Percentiles rank a stretch among this genome's conserved stretches.
phyloP scores from a whole-genome alignment of 306 rosid species.

The Canavalia gladiata region DNA sequence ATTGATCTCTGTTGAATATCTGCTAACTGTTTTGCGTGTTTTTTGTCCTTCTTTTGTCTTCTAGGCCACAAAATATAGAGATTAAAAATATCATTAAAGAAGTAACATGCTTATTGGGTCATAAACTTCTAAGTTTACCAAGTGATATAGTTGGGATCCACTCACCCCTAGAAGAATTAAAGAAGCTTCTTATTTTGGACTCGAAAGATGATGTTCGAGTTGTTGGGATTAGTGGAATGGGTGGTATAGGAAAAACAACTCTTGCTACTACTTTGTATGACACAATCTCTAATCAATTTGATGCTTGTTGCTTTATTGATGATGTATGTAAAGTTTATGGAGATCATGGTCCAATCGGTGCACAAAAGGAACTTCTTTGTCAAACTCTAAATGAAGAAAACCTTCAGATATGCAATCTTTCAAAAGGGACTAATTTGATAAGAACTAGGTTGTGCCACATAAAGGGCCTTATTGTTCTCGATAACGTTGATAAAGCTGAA shows the following conservation, averaged over 20 bases:
- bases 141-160: slow-evolving; percentile 43
- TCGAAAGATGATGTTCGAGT: slow-evolving; percentile 12
- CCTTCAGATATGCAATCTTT: neutral
- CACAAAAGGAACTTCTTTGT: slow-evolving; percentile 15
- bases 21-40: neutral
- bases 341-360: neutral
- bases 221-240: slow-evolving; percentile 45
- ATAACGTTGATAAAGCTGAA: slow-evolving; percentile 10
- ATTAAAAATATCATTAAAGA: slow-evolving; percentile 11
- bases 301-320: slow-evolving; percentile 13
- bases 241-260: slow-evolving; percentile 50
- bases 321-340: neutral
- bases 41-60: neutral
- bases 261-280: neutral
- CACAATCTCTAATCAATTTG: slow-evolving; percentile 1
- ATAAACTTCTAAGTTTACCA: neutral
- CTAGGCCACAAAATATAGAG: neutral
- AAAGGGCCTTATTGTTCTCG: slow-evolving; percentile 11
- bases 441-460: neutral
- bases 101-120: neutral
- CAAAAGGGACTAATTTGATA: neutral
- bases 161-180: slow-evolving; percentile 14
- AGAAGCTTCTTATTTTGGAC: slow-evolving; percentile 1
- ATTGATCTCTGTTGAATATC: no score
- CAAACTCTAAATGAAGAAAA: neutral